A percentile compares a stretch with the other conserved stretches of the same genome.
phyloP scores from a whole-genome alignment of 2,329 filamentous ascomycete genomes.

The Beauveria bassiana region DNA sequence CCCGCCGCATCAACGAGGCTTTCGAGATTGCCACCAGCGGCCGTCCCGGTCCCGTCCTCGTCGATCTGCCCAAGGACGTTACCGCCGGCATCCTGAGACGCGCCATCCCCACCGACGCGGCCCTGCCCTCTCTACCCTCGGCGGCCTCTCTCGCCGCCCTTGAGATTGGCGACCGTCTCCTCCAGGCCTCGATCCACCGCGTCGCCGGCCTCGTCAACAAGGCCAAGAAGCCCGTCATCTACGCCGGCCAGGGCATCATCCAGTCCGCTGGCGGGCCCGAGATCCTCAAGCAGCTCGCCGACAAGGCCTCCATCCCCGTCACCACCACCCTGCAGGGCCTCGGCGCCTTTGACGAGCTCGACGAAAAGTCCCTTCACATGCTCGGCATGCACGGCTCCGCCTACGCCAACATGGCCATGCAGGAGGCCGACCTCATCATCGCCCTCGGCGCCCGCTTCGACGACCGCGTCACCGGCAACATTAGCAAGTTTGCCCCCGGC shows the following conservation, averaged over 20 bases:
- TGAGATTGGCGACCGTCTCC: conserved; percentile 63
- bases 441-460: conserved; percentile 92
- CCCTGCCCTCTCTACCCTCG: conserved; percentile 73
- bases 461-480: conserved; percentile 79
- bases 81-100: conserved; percentile 76
- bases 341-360: conserved; percentile 85
- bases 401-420: conserved; percentile 97
- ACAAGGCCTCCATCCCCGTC: conserved; percentile 87
- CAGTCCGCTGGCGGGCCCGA: conserved; percentile 69
- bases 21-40: conserved; percentile 97
- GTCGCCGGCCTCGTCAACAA: conserved; percentile 78
- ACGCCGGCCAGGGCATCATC: conserved; percentile 86
- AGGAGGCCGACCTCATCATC: conserved; percentile 92
- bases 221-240: conserved; percentile 90
- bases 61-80: conserved; percentile 94
- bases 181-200: conserved; percentile 64
- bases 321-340: conserved; percentile 93
- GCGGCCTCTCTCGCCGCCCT: conserved; percentile 77
- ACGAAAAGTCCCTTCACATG: conserved; percentile 95
- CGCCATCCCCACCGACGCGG: conserved; percentile 70
- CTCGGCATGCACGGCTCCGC: conserved; percentile 96
- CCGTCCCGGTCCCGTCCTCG: conserved; percentile 85
- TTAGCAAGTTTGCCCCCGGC: conserved; percentile 80
- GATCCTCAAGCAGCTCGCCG: conserved; percentile 75
- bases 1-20: conserved; percentile 90